phyloP scores from a whole-genome alignment of 1,284 basidiomycete genomes.

The Ceratobasidium sp. region DNA sequence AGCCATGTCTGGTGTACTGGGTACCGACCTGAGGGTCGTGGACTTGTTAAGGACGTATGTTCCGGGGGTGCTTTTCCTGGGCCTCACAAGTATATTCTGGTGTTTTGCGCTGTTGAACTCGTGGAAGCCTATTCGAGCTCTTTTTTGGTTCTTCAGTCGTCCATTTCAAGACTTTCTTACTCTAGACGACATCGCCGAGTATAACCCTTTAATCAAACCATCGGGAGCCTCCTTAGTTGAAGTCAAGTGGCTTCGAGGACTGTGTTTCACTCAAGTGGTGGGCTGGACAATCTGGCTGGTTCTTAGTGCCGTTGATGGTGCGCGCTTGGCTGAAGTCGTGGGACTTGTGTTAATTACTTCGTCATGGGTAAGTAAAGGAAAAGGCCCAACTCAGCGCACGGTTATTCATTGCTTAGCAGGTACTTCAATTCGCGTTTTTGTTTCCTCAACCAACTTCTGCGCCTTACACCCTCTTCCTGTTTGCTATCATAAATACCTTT shows the following conservation, averaged over 20 bases:
- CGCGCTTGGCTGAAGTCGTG: not conserved
- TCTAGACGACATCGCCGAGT: slow-evolving; percentile 49
- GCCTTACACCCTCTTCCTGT: slow-evolving; percentile 37
- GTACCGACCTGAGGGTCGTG: slow-evolving; percentile 7
- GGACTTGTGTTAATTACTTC: slow-evolving; percentile 11
- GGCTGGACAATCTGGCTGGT: slow-evolving; percentile 38
- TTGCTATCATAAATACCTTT: slow-evolving; percentile 28
- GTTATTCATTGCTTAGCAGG: not conserved
- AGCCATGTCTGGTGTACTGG: slow-evolving; percentile 15
- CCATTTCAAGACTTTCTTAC: slow-evolving; percentile 50
- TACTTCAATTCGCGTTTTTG: slow-evolving; percentile 11
- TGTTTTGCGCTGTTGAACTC: not conserved
- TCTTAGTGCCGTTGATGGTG: slow-evolving; percentile 7
- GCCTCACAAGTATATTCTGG: not conserved
- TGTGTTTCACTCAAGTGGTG: slow-evolving; percentile 42
- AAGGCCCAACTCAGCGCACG: not conserved
- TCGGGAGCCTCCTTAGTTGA: slow-evolving; percentile 34
- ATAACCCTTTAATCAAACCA: slow-evolving; percentile 36
- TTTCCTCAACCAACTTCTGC: slow-evolving; percentile 25
- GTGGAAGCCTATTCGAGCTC: slow-evolving; percentile 36
- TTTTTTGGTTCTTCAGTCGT: slow-evolving; percentile 25
- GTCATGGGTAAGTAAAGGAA: slow-evolving; percentile 56
- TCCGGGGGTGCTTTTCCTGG: slow-evolving; percentile 17
- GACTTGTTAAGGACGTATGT: slow-evolving; percentile 27
- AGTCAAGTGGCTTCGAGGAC: slow-evolving; percentile 33